Evolutionary conservation across 805 yeast genomes (phyloP).

Genomic region (Yamadazyma olivae): DNA sequence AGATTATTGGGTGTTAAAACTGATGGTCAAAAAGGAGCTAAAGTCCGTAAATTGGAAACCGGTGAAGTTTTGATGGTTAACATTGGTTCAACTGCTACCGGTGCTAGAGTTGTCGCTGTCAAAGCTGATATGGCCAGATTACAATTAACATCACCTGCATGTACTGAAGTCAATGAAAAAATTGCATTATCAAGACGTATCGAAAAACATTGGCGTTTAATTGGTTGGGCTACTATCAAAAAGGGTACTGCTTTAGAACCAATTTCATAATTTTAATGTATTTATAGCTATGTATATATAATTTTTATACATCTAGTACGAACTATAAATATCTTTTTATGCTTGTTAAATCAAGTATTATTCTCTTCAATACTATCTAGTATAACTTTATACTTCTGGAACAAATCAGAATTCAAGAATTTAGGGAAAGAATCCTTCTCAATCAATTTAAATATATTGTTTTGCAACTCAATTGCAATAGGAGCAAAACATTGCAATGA

Average conservation of each 20-base stretch:
- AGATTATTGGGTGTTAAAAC: constrained; percentile 98
- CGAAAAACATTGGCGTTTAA: constrained; percentile 99
- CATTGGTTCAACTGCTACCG: constrained; percentile 98
- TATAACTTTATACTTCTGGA: constrained; percentile 5
- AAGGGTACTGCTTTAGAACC: constrained; percentile 90
- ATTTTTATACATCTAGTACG: no score
- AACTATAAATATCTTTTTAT: neutral
- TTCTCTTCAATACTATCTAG: no score
- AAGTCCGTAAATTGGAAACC: constrained; percentile 89
- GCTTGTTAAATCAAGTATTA: neutral
- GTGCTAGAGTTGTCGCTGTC: constrained; percentile 97
- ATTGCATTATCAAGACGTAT: constrained; percentile 98
- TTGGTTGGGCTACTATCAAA: constrained; percentile 99
- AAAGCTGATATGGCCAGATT: constrained; percentile 99
- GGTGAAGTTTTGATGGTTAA: constrained; percentile 98
- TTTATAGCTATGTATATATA: constrained; percentile 13
- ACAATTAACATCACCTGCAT: constrained; percentile 95
- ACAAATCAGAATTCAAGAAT: constrained; percentile 36
- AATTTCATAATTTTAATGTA: constrained; percentile 35
- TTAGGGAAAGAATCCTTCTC: constrained; percentile 73
- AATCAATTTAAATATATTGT: constrained; percentile 56
- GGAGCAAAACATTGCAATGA: constrained; percentile 19
- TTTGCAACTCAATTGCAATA: constrained; percentile 47
- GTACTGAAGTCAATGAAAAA: constrained; percentile 98
- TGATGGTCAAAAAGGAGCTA: constrained; percentile 90